Evolutionary conservation across 2,329 filamentous ascomycete species (phyloP).

Genomic region (Colletotrichum musae): DNA sequence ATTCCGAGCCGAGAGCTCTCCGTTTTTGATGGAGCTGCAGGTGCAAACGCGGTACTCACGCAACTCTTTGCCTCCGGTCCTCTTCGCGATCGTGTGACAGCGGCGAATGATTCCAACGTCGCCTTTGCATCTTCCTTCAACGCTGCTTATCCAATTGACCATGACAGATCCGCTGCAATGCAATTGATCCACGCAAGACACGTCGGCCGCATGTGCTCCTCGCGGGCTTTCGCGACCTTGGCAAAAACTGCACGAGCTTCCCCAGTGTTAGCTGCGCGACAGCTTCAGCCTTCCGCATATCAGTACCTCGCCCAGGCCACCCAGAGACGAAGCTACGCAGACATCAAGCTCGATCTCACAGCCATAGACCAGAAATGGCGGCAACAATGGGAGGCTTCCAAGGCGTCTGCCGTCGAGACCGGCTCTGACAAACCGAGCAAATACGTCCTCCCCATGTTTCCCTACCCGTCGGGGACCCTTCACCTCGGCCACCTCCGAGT

Average conservation of each 20-base stretch:
- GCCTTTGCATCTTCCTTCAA: background rate
- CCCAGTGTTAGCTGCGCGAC: slow-evolving; percentile 22
- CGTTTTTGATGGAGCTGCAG: slow-evolving; percentile 37
- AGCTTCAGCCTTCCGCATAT: slow-evolving; percentile 21
- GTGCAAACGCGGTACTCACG: slow-evolving; percentile 23
- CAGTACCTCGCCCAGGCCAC: slow-evolving; percentile 17
- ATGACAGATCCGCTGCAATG: slow-evolving; percentile 47
- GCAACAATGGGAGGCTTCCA: slow-evolving; percentile 56
- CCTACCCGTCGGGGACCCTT: slow-evolving; percentile 88
- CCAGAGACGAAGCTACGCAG: slow-evolving; percentile 54
- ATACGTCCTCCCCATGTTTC: slow-evolving; percentile 93
- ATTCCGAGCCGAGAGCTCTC: slow-evolving; percentile 30
- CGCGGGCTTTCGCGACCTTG: slow-evolving; percentile 20
- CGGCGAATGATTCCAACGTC: slow-evolving; percentile 22
- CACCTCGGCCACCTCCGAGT: slow-evolving; percentile 91
- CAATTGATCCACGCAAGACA: slow-evolving; percentile 48
- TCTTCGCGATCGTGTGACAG: slow-evolving; percentile 9
- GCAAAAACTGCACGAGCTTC: slow-evolving; percentile 21
- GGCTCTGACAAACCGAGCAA: slow-evolving; percentile 47
- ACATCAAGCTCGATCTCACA: slow-evolving; percentile 59
- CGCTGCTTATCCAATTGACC: slow-evolving; percentile 4
- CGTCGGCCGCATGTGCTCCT: slow-evolving; percentile 42
- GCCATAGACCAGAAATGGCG: slow-evolving; percentile 69
- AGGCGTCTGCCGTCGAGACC: slow-evolving; percentile 37
- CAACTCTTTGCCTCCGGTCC: background rate